These are phyloP conservation scores for Rhynchospora tenuis DNA, from an alignment of 176 grass and related monocot species.

Conservation along the genomic window DNA sequence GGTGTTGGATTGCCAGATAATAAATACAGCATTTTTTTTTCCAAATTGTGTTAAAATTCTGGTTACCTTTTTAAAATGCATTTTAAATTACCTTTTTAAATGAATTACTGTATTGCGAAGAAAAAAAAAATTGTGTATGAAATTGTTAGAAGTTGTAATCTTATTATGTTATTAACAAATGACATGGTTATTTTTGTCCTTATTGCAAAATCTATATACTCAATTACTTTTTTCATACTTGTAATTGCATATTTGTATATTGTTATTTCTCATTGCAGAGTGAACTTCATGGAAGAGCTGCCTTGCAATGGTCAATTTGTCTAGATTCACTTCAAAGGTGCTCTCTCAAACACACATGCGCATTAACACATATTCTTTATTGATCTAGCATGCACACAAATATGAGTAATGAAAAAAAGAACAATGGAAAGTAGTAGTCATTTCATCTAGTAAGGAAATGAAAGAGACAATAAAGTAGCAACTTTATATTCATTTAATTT, in stretches of 20 bases:
- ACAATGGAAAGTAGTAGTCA: not conserved
- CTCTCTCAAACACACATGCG: not conserved
- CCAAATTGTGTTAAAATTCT: not conserved
- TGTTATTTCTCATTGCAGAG: slow-evolving; percentile 35
- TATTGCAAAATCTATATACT: not conserved
- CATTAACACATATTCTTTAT: not conserved
- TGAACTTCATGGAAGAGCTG: slow-evolving; percentile 87
- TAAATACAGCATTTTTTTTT: not conserved
- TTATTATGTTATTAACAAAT: too few species aligned
- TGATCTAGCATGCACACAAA: not conserved
- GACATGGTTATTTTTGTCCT: not conserved
- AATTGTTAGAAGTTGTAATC: too few species aligned
- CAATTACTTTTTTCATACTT: not conserved
- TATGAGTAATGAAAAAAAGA: not conserved
- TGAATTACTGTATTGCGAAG: too few species aligned
- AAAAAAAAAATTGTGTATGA: too few species aligned
- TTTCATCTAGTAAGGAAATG: not conserved
- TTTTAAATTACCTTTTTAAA: not conserved
- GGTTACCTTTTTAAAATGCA: not conserved
- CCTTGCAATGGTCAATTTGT: slow-evolving; percentile 82
- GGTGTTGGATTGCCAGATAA: not conserved
- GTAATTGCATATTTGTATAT: not conserved
- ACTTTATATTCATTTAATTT: not conserved
- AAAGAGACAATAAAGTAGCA: not conserved
- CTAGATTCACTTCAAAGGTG: slow-evolving; percentile 88